Evolutionary conservation across 164 flowering plant genomes (phyloP).

Genomic region (Macadamia tetraphylla): DNA sequence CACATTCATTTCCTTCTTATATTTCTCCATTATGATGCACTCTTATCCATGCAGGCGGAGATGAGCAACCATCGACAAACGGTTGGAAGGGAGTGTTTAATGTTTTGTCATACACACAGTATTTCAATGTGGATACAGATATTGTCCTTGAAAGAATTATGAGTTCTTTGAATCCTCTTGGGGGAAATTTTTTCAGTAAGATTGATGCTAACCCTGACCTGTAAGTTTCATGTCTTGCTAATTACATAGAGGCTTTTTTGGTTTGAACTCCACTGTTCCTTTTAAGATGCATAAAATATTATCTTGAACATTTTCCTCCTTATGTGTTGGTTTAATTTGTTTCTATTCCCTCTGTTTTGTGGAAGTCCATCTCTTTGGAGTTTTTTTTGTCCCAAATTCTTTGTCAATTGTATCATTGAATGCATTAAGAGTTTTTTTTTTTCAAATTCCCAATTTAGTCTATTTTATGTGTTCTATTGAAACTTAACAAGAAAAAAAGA

Average conservation of each 20-base stretch:
- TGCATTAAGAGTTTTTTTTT: too few species aligned
- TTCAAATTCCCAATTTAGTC: too few species aligned
- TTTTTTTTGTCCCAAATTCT: too few species aligned
- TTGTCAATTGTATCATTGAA: too few species aligned
- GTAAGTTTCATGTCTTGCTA: slow-evolving; percentile 43
- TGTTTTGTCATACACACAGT: slow-evolving; percentile 75
- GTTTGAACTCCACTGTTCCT: too few species aligned
- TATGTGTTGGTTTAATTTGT: too few species aligned
- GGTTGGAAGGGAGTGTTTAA: slow-evolving; percentile 79
- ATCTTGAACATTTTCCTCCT: too few species aligned
- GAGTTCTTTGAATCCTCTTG: slow-evolving; percentile 61
- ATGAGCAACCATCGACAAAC: slow-evolving; percentile 52
- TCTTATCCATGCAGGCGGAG: slow-evolving; percentile 43
- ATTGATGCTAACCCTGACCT: slow-evolving; percentile 93
- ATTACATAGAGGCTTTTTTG: background rate
- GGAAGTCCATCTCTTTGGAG: too few species aligned
- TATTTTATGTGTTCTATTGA: too few species aligned
- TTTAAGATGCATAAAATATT: too few species aligned
- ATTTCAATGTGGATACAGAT: slow-evolving; percentile 92
- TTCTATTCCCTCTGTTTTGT: too few species aligned
- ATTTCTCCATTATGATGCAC: slow-evolving; percentile 1
- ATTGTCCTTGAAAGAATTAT: slow-evolving; percentile 70
- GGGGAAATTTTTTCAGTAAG: slow-evolving; percentile 77
- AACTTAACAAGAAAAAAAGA: too few species aligned
- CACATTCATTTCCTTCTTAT: background rate